phyloP scores from a whole-genome alignment of 768 basidiomycete species.

The Tylopilus sp. region DNA sequence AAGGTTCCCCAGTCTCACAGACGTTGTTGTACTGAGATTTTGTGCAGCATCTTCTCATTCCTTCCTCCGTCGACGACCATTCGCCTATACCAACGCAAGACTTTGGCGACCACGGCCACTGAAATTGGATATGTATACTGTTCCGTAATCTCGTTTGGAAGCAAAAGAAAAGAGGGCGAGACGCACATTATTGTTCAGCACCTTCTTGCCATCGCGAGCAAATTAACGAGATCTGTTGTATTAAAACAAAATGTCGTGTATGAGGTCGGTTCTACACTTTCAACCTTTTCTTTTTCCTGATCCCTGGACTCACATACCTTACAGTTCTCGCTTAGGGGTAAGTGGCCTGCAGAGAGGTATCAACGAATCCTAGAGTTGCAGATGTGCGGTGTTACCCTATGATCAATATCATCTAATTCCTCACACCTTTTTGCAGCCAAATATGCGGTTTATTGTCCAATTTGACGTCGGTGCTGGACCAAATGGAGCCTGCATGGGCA shows the following conservation, averaged over 20 bases:
- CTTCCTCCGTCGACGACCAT: conserved; percentile 75
- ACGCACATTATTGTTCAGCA: conserved; percentile 55
- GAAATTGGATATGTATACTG: conserved; percentile 76
- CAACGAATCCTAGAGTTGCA: no score
- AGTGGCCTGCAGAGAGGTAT: no score
- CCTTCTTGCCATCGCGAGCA: conserved; percentile 70
- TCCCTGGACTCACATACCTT: conserved; percentile 25
- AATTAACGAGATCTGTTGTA: conserved; percentile 59
- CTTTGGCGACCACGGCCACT: conserved; percentile 62
- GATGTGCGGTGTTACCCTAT: background rate
- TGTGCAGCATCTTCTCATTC: conserved; percentile 59
- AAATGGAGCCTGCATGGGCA: conserved; percentile 75
- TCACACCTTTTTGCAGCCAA: conserved; percentile 43
- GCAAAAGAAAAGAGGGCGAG: conserved; percentile 49
- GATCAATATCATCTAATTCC: background rate
- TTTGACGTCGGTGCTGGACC: conserved; percentile 66
- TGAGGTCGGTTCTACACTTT: no score
- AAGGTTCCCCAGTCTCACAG: conserved; percentile 21
- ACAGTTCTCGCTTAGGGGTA: no score
- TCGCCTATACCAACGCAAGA: conserved; percentile 65
- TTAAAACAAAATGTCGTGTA: conserved; percentile 51
- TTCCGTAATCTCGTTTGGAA: conserved; percentile 69
- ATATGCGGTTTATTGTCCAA: conserved; percentile 67
- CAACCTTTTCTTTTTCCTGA: no score
- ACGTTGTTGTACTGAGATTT: background rate